Evolutionary conservation across 805 yeast genomes (phyloP).

Genomic region (Huiozyma sinensis): DNA sequence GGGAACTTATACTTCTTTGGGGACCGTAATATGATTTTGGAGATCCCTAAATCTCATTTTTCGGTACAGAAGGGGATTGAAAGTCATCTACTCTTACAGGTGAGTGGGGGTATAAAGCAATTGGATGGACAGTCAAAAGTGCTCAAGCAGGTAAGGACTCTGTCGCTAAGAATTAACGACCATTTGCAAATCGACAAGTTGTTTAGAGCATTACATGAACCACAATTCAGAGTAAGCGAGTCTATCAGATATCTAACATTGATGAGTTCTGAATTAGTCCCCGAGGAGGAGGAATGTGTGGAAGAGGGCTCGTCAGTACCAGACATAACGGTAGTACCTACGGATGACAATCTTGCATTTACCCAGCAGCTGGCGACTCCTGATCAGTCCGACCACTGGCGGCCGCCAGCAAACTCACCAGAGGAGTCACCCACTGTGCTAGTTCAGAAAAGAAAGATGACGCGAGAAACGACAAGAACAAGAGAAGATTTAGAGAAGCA

Average conservation of each 20-base stretch:
- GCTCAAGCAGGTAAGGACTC: too few relatives aligned
- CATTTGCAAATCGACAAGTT: too few relatives aligned
- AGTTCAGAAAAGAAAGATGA: conserved; percentile 15
- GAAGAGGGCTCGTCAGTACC: background rate
- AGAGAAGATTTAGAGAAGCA: conserved; percentile 9
- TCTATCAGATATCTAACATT: background rate
- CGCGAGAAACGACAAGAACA: conserved; percentile 12
- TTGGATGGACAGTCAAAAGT: too few relatives aligned
- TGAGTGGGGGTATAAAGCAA: background rate
- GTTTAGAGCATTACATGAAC: too few relatives aligned
- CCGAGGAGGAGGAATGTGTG: background rate
- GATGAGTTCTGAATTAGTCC: background rate
- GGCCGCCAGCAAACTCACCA: background rate
- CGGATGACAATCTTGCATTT: background rate
- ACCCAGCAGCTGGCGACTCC: background rate
- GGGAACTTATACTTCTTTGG: background rate
- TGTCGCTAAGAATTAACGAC: too few relatives aligned
- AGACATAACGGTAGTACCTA: too few relatives aligned
- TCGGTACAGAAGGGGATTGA: background rate
- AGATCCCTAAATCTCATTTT: background rate
- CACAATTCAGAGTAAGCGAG: background rate
- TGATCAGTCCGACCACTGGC: background rate
- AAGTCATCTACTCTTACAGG: background rate
- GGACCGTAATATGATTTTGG: background rate
- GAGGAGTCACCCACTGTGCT: conserved; percentile 18